Evolutionary conservation across 1,284 basidiomycete genomes (phyloP), one percentile per base, ranked within the genome.

Genomic region (Ganoderma sp.): DNA sequence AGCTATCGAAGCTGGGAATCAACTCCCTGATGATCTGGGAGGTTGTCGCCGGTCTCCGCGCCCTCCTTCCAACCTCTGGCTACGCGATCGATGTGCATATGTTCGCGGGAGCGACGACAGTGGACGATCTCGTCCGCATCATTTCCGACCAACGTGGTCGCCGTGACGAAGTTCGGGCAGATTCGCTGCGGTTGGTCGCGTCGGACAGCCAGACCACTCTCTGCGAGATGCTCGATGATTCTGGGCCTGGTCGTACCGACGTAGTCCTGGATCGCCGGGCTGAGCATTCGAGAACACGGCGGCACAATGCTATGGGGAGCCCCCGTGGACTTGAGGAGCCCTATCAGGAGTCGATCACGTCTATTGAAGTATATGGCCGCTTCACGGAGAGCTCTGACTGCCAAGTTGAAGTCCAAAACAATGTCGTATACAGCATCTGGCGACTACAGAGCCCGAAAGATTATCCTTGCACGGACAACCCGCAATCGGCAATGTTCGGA

Each of bases 301-400:
- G 28, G 32, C 72, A 78, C 0, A 79, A 81, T 12, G 79, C 90
- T 32, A 68, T 72, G 1, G 84, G 85, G 12, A 28, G n/a, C 28
- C 81, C 84, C 22, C 73, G 77, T 0, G 81, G 85, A 37, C 77
- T 90, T 12, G 81, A 81, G 37, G 75, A 77, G 0, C 79, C 90
- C 6, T 87, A 89, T 1, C 77, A 90, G 34, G 88, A 91, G 73
- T 90, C 89, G 0, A 76, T 91, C 64, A 84, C 85, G n/a, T 85
- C 86, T 0, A 88, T 90, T 62, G 88, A 91, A 73, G 84, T 83
- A 14, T 77, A 85, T 5, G 82, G 87, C 56, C 79, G 79, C 1
- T 73, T 90, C 54, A 81, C 81, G 69, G 76, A 7, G 78, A 81
- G 57, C 80, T 84, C 62, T 32, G 76, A 77, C 9, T 69, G 75